Conservation (phyloP, 1,139 yeast genomes). For the Scheffersomyces stambukii region DNA sequence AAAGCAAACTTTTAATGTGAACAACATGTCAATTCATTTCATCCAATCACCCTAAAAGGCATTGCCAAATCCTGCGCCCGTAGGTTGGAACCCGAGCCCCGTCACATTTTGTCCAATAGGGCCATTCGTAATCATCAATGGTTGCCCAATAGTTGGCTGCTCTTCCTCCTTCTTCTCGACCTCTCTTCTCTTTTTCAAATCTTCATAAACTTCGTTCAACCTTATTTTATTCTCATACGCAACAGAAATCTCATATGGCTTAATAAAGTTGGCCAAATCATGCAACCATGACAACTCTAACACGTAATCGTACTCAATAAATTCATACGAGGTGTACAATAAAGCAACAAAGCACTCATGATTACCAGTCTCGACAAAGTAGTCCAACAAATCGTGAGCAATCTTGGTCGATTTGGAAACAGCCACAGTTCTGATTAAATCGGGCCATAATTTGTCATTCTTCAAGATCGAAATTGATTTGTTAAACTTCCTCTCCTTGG, state of each 20-base stretch:
- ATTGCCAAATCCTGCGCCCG: constrained; percentile 46
- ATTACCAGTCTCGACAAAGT: constrained; percentile 96
- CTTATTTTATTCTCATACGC: constrained; percentile 72
- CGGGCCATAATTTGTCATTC: constrained; percentile 91
- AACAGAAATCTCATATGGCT: constrained; percentile 86
- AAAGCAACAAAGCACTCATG: constrained; percentile 93
- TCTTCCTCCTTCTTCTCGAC: constrained; percentile 56
- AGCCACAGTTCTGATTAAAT: constrained; percentile 91
- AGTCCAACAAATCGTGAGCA: constrained; percentile 83
- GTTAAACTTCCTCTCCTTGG: constrained; percentile 89
- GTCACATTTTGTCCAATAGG: constrained; percentile 58
- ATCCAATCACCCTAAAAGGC: constrained; percentile 26
- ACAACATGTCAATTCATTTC: constrained; percentile 1
- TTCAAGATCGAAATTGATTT: constrained; percentile 87
- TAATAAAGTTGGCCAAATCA: constrained; percentile 69
- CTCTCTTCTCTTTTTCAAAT: constrained; percentile 65
- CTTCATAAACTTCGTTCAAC: constrained; percentile 62
- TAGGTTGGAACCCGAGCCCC: constrained; percentile 44
- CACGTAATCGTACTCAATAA: constrained; percentile 77
- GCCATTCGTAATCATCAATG: constrained; percentile 69
- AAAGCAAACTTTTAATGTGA: constrained; percentile 4
- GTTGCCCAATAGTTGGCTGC: constrained; percentile 38
- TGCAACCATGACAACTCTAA: constrained; percentile 90
- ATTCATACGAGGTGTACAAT: constrained; percentile 79
- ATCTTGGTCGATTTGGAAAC: constrained; percentile 72